Base-by-base conservation (phyloP, 2,329 filamentous ascomycete species). In the Teratosphaeria nubilosa region DNA sequence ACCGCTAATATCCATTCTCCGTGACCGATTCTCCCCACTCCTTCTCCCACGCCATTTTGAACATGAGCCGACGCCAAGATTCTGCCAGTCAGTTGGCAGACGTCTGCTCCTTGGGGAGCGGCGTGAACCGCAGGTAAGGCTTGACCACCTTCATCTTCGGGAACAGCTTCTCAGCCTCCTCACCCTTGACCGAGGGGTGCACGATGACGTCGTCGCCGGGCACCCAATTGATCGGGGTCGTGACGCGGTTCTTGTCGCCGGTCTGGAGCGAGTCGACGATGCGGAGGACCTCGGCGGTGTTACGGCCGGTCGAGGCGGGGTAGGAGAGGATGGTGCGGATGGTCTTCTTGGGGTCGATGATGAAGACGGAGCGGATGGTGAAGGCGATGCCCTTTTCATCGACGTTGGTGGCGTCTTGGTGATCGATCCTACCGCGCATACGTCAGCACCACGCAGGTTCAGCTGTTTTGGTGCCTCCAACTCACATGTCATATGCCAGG, bases 341-440 rank as follows among this genome's bases (percentile, higher is more conserved):
- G 61, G 77, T 83, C 78, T 84, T 84, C 75, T 80, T 81, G 58
- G 82, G 82, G 75, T 85, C 82, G 72, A 85, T 83, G 72, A 84
- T 74, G 75, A 85, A 85, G 69, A 85, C 82, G 57, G 80, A 82
- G 70, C 82, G 82, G 73, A 85, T 85, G 68, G 82, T 85, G 73
- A 85, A 84, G 54, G 82, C 81, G 60, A 78, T 75, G 69, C 78
- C 78, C 75, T 80, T 80, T 62, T 68, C 69, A 66, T 83, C 78
- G 63, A 85, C 77, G 70, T 83, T 83, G 73, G 82, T 83, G 60
- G 80, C 77, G 64, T 80, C 78, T 65, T 80, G 77, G 70, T 79
- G 71, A 69, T 80, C 78, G 51, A 80, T 70, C 76, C 75, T 77
- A 64, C 37, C 20, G n/a, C 10, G 41, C 11, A n/a, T 14, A 10